These are phyloP conservation scores for Musa troglodytarum DNA, from an alignment of 176 grass and related monocot genomes.

Conservation along the genomic window DNA sequence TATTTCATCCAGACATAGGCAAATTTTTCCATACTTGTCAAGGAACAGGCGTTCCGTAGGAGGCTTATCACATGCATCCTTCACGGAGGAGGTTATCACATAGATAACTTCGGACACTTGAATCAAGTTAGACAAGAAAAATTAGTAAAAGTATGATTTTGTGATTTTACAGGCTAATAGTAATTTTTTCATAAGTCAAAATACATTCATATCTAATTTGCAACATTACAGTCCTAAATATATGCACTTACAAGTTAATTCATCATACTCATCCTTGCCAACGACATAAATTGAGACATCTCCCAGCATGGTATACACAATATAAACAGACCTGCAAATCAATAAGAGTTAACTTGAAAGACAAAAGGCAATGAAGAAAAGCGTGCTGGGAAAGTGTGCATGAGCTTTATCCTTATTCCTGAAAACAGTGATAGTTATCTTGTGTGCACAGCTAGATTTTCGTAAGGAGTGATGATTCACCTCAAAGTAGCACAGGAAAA, in stretches of 20 bases:
- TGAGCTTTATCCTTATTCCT: no score
- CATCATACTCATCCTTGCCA: slow-evolving; percentile 96
- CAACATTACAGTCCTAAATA: no score
- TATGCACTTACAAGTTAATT: slow-evolving; percentile 70
- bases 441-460: no score
- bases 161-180: not conserved
- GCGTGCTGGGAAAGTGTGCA: not conserved
- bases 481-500: no score
- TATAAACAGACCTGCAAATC: slow-evolving; percentile 65
- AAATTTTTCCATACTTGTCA: slow-evolving; percentile 93
- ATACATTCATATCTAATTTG: no score
- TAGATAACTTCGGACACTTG: slow-evolving; percentile 77
- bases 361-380: not conserved
- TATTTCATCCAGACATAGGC: slow-evolving; percentile 82
- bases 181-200: no score
- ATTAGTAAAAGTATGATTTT: no score
- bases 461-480: no score
- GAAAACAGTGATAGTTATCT: no score
- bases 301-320: slow-evolving; percentile 76
- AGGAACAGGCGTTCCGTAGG: slow-evolving; percentile 86
- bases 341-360: not conserved
- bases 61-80: slow-evolving; percentile 73
- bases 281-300: slow-evolving; percentile 81
- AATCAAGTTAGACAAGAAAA: not conserved
- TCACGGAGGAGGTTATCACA: slow-evolving; percentile 69